Conservation (phyloP, 805 yeast species). For the Maudiozyma barnettii region DNA sequence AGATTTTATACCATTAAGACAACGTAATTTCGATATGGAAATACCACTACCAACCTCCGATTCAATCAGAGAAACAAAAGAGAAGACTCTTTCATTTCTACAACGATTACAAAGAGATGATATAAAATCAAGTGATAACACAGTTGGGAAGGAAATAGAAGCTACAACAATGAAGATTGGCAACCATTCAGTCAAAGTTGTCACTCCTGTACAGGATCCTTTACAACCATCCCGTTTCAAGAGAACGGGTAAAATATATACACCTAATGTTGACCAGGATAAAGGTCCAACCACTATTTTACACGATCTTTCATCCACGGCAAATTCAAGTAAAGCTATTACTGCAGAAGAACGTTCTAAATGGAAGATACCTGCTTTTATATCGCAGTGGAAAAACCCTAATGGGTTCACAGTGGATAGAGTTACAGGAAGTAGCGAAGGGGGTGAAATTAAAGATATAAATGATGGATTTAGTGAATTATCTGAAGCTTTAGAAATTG, state of each 20-base stretch:
- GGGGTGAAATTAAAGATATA: slow-evolving; percentile 32
- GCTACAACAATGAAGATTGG: slow-evolving; percentile 32
- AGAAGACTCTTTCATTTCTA: slow-evolving; percentile 41
- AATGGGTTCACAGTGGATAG: slow-evolving; percentile 81
- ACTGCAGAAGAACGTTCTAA: slow-evolving; percentile 64
- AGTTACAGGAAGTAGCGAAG: slow-evolving; percentile 38
- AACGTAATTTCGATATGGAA: slow-evolving; percentile 30
- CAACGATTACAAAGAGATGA: neutral
- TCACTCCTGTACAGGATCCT: slow-evolving; percentile 51
- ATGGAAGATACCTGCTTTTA: slow-evolving; percentile 86
- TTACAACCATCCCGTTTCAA: slow-evolving; percentile 66
- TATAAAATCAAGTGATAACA: neutral
- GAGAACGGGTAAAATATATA: slow-evolving; percentile 57
- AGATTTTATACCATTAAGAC: slow-evolving; percentile 56
- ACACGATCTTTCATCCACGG: slow-evolving; percentile 33
- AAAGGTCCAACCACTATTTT: slow-evolving; percentile 20
- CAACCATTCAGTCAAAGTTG: slow-evolving; percentile 25
- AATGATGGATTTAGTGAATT: slow-evolving; percentile 52
- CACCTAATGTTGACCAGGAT: slow-evolving; percentile 30
- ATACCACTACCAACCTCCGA: slow-evolving; percentile 40
- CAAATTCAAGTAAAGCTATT: slow-evolving; percentile 23
- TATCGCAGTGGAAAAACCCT: slow-evolving; percentile 93
- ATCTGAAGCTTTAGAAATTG: slow-evolving; percentile 62
- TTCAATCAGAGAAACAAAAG: slow-evolving; percentile 38
- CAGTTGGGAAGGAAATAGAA: slow-evolving; percentile 32